Conservation (phyloP, 306 rosid genomes). For the Prunus padus region DNA sequence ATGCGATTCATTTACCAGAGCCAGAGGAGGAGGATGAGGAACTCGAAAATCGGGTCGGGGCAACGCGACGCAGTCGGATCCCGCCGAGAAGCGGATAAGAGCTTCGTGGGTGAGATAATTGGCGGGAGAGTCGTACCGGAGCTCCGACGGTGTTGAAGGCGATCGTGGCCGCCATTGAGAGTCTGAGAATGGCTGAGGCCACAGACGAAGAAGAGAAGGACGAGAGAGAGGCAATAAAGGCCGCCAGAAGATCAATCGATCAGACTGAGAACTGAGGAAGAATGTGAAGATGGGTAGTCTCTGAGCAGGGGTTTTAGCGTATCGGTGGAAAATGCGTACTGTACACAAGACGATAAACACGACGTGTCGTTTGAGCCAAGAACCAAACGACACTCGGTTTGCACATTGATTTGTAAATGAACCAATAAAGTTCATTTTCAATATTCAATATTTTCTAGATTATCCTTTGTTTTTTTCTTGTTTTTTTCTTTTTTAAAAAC, state of each 20-base stretch:
- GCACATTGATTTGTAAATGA: too few relatives aligned
- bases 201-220: background rate
- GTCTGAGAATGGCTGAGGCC: conserved; percentile 1
- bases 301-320: background rate
- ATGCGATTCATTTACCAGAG: conserved; percentile 16
- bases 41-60: background rate
- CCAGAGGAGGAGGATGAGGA: conserved; percentile 13
- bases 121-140: conserved; percentile 24
- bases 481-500: too few relatives aligned
- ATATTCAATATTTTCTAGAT: too few relatives aligned
- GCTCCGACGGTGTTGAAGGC: conserved; percentile 31
- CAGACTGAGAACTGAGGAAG: background rate
- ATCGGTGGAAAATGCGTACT: background rate
- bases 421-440: too few relatives aligned
- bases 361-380: background rate
- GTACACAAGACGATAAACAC: background rate
- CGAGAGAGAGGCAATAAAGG: background rate
- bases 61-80: background rate
- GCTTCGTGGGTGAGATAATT: background rate
- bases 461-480: too few relatives aligned
- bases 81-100: conserved; percentile 18
- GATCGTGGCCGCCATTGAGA: conserved; percentile 37
- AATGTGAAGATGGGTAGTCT: conserved; percentile 5
- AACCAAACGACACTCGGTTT: too few relatives aligned
- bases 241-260: conserved; percentile 17